Evolutionary conservation across 768 basidiomycete species (phyloP), one percentile per base, ranked within the genome.

Genomic region (Vararia minispora): DNA sequence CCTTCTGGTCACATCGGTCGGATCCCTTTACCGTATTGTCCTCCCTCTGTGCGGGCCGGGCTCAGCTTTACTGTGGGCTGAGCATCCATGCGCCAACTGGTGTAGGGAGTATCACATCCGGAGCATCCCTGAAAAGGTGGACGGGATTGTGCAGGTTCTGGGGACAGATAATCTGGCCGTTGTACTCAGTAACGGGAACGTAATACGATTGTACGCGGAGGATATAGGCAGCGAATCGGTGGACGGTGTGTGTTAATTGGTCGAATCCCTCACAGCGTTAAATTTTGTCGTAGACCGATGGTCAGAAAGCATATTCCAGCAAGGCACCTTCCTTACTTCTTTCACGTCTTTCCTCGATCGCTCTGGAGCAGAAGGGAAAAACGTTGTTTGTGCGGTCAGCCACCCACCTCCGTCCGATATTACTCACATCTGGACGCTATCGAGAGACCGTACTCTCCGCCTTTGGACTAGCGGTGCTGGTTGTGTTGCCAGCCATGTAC

Each of bases 361-460:
- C 18, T 51, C 65, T 24, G 52, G 63, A 23, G 54, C 69, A 23
- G 60, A 66, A 35, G 67, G 69, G 5, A 62, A 73, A 14, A 74
- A 81, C 43, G 76, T 85, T 34, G 63, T 90, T 33, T 75, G 83
- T 30, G 63, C 87, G 28, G 72, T 84, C 5, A 76, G 76, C 30
- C 71, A 79, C 55, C 74, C 81, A 28, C 81, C 77, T 60, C 83
- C 83, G 13, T 81, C 79, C 11, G 82, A 84, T 52, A 66, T 83
- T 40, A 71, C 68, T 25, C 68, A 84, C 49, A 63, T 81, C 16
- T 94, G 87, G 74, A 80, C 89, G 1, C 68, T 98, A 28, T 90
- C 91, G 7, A 70, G 89, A 39, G 89, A 95, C 62, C 72, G 83
- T 39, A 80, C 78, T 24, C 65, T 98, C 28, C 72, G 89, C 27